A percentile compares a stretch with the other conserved stretches of the same genome.
Evolutionary conservation across 2,329 filamentous ascomycete species (phyloP).

Genomic region (Ascocoryne sarcoides): DNA sequence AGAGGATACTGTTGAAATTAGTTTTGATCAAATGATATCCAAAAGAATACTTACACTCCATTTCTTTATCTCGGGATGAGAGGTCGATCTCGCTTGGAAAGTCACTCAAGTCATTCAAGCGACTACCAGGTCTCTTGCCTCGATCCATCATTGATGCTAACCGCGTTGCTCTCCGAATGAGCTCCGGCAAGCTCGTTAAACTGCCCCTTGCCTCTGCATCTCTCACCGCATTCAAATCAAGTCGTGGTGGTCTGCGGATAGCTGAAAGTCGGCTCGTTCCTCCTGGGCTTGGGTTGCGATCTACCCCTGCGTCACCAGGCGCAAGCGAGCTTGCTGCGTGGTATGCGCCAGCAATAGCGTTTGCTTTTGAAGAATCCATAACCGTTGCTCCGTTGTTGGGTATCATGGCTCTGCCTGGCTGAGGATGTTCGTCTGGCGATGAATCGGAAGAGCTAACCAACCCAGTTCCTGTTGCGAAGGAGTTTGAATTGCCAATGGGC

Average conservation of each 20-base stretch:
- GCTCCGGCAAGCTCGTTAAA: slow-evolving; percentile 81
- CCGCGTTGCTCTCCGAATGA: slow-evolving; percentile 81
- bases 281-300: slow-evolving; percentile 16
- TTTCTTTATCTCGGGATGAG: slow-evolving; percentile 14
- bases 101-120: slow-evolving; percentile 40
- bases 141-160: slow-evolving; percentile 82
- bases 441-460: slow-evolving; percentile 23
- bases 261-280: slow-evolving; percentile 41
- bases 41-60: slow-evolving; percentile 17
- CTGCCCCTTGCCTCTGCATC: slow-evolving; percentile 79
- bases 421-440: slow-evolving; percentile 19
- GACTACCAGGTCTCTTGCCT: slow-evolving; percentile 57
- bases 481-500: slow-evolving; percentile 19
- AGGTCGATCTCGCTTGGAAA: slow-evolving; percentile 34
- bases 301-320: slow-evolving; percentile 6
- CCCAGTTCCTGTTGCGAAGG: slow-evolving; percentile 22
- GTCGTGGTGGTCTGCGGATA: slow-evolving; percentile 56
- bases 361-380: slow-evolving; percentile 26
- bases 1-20: slow-evolving; percentile 12
- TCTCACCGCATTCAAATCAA: slow-evolving; percentile 76
- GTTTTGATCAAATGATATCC: neutral
- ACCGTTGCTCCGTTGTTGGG: slow-evolving; percentile 10
- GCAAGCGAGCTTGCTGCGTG: slow-evolving; percentile 33
- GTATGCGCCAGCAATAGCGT: slow-evolving; percentile 42
- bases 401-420: slow-evolving; percentile 9